Conservation (phyloP, 495 filamentous ascomycete species). For the Hypoxylon fragiforme region DNA sequence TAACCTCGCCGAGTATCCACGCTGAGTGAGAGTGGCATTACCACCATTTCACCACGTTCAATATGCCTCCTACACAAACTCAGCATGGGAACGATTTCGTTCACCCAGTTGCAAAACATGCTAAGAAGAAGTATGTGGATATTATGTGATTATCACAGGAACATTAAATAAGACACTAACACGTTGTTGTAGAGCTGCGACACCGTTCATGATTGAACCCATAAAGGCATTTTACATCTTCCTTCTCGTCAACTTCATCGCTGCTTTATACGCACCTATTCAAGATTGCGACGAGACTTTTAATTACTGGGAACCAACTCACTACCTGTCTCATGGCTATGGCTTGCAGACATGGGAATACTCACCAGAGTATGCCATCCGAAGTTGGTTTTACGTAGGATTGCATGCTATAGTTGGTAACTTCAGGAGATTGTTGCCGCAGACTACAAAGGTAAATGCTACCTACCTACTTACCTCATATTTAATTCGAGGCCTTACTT, state of each 20-base stretch:
- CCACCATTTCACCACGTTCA: no score
- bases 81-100: constrained; percentile 39
- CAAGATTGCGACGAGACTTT: constrained; percentile 99
- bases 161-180: constrained; percentile 24
- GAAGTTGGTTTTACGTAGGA: constrained; percentile 93
- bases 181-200: constrained; percentile 43
- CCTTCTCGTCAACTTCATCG: constrained; percentile 68
- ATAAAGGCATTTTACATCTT: constrained; percentile 79
- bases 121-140: constrained; percentile 47
- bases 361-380: constrained; percentile 91
- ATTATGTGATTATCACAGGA: no score
- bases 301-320: constrained; percentile 98
- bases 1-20: no score
- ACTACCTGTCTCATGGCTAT: constrained; percentile 91
- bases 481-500: no score
- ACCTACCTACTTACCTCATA: neutral
- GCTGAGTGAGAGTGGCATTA: no score
- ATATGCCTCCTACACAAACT: constrained; percentile 23
- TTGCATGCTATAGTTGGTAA: constrained; percentile 77
- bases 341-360: constrained; percentile 99
- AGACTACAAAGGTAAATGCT: constrained; percentile 53
- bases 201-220: constrained; percentile 67
- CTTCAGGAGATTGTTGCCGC: constrained; percentile 63
- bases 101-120: constrained; percentile 51
- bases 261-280: constrained; percentile 86